Percentiles rank a stretch among this genome's conserved stretches.
Evolutionary conservation across 2,329 filamentous ascomycete genomes (phyloP).

Genomic region (Diaporthe vexans): DNA sequence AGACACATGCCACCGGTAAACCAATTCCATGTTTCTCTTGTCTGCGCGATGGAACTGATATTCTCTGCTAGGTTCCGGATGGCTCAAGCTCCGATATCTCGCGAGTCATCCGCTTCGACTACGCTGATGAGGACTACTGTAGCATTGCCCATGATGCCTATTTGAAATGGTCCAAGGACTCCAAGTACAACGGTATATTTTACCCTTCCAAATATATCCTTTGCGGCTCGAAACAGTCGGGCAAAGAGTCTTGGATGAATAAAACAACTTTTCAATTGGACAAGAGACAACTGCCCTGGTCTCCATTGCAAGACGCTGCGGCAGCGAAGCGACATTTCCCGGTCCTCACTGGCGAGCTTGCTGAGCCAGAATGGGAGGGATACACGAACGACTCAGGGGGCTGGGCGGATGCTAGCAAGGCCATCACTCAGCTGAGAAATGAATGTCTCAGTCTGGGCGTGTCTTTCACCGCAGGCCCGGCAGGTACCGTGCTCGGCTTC

Average conservation of each 20-base stretch:
- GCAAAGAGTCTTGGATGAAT: background rate
- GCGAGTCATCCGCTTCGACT: conserved; percentile 8
- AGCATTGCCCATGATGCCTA: conserved; percentile 7
- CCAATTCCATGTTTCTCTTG: background rate
- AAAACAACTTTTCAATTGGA: conserved; percentile 3
- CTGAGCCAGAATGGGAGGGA: background rate
- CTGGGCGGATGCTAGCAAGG: conserved; percentile 12
- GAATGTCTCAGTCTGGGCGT: background rate
- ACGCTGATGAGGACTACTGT: conserved; percentile 10
- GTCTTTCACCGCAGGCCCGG: background rate
- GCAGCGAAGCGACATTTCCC: conserved; percentile 5
- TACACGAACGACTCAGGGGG: background rate
- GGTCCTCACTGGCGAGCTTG: conserved; percentile 3
- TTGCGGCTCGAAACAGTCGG: background rate
- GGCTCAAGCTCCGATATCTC: conserved; percentile 15
- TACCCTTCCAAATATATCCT: background rate
- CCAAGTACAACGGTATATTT: conserved; percentile 1
- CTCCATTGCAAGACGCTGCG: background rate
- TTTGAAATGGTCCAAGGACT: background rate
- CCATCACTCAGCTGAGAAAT: conserved; percentile 1
- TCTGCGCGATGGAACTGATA: background rate
- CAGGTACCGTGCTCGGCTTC: conserved; percentile 9
- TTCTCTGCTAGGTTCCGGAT: background rate
- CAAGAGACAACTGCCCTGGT: background rate
- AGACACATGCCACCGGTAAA: conserved; percentile 3